These are phyloP conservation scores for Blastobotrys capitulatus DNA, from an alignment of 1,139 yeast species.

Conservation along the genomic window DNA sequence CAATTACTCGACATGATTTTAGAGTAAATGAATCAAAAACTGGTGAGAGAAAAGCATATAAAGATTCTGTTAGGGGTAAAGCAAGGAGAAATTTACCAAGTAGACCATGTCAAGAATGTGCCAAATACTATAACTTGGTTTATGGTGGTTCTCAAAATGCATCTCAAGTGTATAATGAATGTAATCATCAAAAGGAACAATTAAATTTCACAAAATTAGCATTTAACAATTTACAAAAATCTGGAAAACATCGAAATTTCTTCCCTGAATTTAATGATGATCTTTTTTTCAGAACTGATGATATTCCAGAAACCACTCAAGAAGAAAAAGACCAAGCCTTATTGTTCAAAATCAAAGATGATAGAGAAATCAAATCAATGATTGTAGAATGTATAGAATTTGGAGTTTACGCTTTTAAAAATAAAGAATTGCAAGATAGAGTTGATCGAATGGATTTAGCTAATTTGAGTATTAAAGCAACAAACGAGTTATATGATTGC, in stretches of 20 bases:
- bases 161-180: slow-evolving; percentile 1
- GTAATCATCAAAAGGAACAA: slow-evolving; percentile 15
- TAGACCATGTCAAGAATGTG: slow-evolving; percentile 25
- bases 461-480: background rate
- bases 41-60: slow-evolving; percentile 22
- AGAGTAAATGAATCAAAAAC: slow-evolving; percentile 23
- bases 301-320: slow-evolving; percentile 21
- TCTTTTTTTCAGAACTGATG: background rate
- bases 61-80: slow-evolving; percentile 25
- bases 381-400: slow-evolving; percentile 20
- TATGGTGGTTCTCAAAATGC: too few species aligned
- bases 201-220: background rate
- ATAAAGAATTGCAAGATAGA: slow-evolving; percentile 15
- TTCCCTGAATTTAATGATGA: too few species aligned
- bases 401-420: slow-evolving; percentile 24
- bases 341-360: slow-evolving; percentile 14
- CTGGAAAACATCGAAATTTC: slow-evolving; percentile 26
- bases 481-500: background rate
- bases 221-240: slow-evolving; percentile 15
- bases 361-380: slow-evolving; percentile 6
- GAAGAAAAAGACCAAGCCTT: slow-evolving; percentile 22
- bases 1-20: slow-evolving; percentile 20
- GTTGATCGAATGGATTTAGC: slow-evolving; percentile 3
- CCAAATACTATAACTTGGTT: too few species aligned
- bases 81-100: slow-evolving; percentile 27